These are phyloP conservation scores for Polychaeton citri DNA, from an alignment of 2,329 filamentous ascomycete species.

Conservation along the genomic window DNA sequence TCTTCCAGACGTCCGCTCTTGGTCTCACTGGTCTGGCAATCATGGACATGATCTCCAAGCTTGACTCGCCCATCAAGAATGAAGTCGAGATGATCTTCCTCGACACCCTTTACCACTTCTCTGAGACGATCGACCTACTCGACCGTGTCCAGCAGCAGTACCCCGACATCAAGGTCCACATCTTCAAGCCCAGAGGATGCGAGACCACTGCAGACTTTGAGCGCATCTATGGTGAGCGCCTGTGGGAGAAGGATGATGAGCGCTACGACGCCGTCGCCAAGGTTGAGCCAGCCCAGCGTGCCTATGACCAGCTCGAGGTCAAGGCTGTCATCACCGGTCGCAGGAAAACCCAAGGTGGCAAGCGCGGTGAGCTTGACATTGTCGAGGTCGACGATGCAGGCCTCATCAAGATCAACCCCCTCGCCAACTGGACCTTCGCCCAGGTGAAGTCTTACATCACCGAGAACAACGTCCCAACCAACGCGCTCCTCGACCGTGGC, in stretches of 20 bases:
- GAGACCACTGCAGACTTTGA: constrained; percentile 67
- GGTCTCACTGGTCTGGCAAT: constrained; percentile 39
- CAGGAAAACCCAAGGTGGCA: constrained; percentile 80
- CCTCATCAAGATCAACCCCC: constrained; percentile 92
- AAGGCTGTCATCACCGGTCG: constrained; percentile 87
- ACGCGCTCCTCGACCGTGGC: constrained; percentile 76
- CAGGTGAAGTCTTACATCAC: constrained; percentile 82
- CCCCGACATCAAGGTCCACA: constrained; percentile 65
- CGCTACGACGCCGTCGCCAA: constrained; percentile 96
- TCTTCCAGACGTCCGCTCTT: constrained; percentile 45
- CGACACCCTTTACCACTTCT: constrained; percentile 41
- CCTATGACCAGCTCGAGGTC: constrained; percentile 76
- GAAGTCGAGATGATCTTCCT: constrained; percentile 40
- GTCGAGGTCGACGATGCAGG: constrained; percentile 86
- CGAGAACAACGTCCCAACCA: constrained; percentile 83
- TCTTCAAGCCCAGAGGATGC: constrained; percentile 73
- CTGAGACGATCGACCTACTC: constrained; percentile 38
- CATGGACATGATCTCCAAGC: constrained; percentile 58
- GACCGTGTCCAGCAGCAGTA: constrained; percentile 64
- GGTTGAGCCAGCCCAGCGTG: constrained; percentile 87
- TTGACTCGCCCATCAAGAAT: constrained; percentile 46
- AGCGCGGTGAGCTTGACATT: constrained; percentile 79
- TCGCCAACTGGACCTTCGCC: constrained; percentile 85
- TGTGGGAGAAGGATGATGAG: constrained; percentile 78
- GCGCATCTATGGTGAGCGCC: constrained; percentile 61